Evolutionary conservation across 1,139 yeast genomes (phyloP).

Genomic region (Candida gigantensis): DNA sequence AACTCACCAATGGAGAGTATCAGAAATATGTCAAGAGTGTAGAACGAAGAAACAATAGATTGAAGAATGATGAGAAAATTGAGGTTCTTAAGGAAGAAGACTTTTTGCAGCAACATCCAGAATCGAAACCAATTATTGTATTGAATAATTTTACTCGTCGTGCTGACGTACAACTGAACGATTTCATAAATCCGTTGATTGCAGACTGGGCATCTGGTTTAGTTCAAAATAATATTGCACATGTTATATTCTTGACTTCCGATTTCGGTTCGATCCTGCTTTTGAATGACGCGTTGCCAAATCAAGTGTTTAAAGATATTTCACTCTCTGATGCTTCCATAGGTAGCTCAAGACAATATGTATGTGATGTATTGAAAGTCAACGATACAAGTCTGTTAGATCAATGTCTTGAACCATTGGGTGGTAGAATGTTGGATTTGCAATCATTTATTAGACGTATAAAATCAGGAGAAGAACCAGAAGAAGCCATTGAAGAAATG

Average conservation of each 20-base stretch:
- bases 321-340: constrained; percentile 80
- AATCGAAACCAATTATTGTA: constrained; percentile 82
- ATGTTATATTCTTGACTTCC: constrained; percentile 82
- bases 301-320: constrained; percentile 78
- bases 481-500: constrained; percentile 76
- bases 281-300: constrained; percentile 73
- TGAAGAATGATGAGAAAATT: constrained; percentile 15
- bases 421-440: constrained; percentile 93
- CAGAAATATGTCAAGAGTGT: constrained; percentile 26
- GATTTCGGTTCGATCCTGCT: constrained; percentile 77
- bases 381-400: constrained; percentile 43
- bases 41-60: constrained; percentile 15
- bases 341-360: constrained; percentile 69
- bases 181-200: constrained; percentile 70
- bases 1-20: constrained; percentile 56
- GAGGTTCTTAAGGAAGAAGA: constrained; percentile 68
- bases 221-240: constrained; percentile 79
- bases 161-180: constrained; percentile 52
- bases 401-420: constrained; percentile 68
- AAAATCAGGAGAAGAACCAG: constrained; percentile 81
- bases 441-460: constrained; percentile 89
- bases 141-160: constrained; percentile 68
- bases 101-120: constrained; percentile 83
- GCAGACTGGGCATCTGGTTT: constrained; percentile 89
- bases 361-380: constrained; percentile 56